These are phyloP conservation scores for Xerocomus spinulosus DNA, from an alignment of 768 basidiomycete genomes.

Conservation along the genomic window DNA sequence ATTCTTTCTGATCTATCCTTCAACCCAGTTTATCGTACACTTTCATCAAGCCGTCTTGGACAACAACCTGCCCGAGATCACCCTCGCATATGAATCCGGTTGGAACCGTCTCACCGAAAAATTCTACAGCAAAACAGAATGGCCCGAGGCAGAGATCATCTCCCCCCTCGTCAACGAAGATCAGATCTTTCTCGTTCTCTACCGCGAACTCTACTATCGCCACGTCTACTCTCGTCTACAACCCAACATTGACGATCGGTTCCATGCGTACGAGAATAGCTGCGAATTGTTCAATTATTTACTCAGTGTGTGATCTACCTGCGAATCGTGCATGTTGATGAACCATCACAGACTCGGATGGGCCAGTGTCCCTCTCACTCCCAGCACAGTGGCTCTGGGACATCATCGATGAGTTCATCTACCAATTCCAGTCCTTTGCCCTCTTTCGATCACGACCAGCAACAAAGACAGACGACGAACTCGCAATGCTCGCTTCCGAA, in stretches of 20 bases:
- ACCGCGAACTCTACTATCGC: constrained; percentile 92
- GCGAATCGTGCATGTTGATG: not conserved
- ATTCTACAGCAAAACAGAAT: constrained; percentile 90
- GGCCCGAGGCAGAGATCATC: constrained; percentile 96
- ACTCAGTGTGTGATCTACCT: constrained; percentile 51
- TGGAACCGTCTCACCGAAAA: constrained; percentile 98
- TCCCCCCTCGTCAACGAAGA: constrained; percentile 94
- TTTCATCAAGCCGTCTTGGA: constrained; percentile 91
- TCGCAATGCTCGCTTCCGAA: constrained; percentile 73
- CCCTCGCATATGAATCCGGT: constrained; percentile 90
- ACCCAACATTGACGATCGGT: constrained; percentile 95
- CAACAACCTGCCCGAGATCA: constrained; percentile 89
- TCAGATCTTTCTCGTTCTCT: constrained; percentile 93
- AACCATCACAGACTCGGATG: constrained; percentile 71
- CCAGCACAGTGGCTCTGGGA: constrained; percentile 99
- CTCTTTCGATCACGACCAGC: constrained; percentile 85
- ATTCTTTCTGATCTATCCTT: not conserved
- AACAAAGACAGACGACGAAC: constrained; percentile 85
- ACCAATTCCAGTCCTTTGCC: constrained; percentile 96
- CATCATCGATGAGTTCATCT: constrained; percentile 96
- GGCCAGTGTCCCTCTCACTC: constrained; percentile 84
- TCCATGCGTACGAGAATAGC: constrained; percentile 96
- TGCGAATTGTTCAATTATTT: constrained; percentile 98
- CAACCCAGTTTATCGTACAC: constrained; percentile 79
- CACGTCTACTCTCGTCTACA: constrained; percentile 94